A percentile compares a stretch with the other conserved stretches of the same genome.
phyloP scores from a whole-genome alignment of 257 asterid species.

The Rauvolfia tetraphylla region DNA sequence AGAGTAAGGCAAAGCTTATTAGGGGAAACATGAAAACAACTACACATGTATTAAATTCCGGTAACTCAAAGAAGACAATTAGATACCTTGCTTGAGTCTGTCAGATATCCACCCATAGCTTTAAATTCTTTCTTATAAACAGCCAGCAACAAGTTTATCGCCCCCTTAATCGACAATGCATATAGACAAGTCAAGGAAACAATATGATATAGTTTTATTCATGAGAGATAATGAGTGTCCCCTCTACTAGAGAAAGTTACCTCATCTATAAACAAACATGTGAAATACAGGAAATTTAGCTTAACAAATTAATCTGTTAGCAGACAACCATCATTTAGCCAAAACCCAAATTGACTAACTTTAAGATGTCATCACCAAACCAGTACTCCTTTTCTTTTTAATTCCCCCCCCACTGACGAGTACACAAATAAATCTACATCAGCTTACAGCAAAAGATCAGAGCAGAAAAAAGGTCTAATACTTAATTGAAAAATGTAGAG shows the following conservation, averaged over 20 bases:
- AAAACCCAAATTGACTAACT: not conserved
- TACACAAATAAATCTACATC: not conserved
- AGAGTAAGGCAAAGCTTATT: constrained; percentile 13
- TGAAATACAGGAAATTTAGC: not conserved
- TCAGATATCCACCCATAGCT: constrained; percentile 76
- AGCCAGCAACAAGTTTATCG: constrained; percentile 89
- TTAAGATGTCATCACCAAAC: not conserved
- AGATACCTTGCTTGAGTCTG: constrained; percentile 83
- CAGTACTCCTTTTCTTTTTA: not conserved
- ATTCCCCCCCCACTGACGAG: not conserved
- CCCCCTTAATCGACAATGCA: constrained; percentile 57
- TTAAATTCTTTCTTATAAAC: constrained; percentile 87
- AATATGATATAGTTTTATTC: not conserved
- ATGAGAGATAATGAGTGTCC: not conserved
- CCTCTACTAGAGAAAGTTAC: not conserved
- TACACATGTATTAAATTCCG: not conserved
- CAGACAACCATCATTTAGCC: not conserved
- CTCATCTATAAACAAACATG: not conserved
- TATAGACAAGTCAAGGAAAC: constrained; percentile 17
- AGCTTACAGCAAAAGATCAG: not conserved
- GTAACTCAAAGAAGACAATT: constrained; percentile 12
- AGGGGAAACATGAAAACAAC: constrained; percentile 13
- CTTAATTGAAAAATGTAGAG: not conserved
- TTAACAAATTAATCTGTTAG: not conserved
- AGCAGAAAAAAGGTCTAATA: not conserved